Evolutionary conservation across 257 asterid genomes (phyloP), one percentile per base, ranked within the genome.

Genomic region (Misopates orontium): DNA sequence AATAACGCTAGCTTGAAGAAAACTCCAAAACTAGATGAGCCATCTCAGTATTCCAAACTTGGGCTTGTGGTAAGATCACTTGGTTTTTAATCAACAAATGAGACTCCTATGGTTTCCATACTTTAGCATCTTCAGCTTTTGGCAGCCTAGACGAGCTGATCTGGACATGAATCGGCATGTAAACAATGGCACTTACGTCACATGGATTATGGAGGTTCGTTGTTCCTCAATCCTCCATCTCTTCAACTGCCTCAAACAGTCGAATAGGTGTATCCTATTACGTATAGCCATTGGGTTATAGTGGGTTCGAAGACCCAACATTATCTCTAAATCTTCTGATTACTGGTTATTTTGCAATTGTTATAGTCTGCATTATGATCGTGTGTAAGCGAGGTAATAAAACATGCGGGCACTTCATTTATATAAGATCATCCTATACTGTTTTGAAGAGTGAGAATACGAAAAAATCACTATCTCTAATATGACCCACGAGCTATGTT

Each of bases 121-220:
- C 28, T n/a, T 51, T 5, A 52, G 5, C 19, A 15, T 4, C 28
- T 22, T 53, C 25, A 9, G 20, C 49, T 44, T 56, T 49, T 66
- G 56, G 49, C 85, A 85, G 89, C 87, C 94, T 4, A 75, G 84
- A 76, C 72, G 83, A 83, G 83, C 80, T 51, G 93, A 85, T 71
- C 56, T 83, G 74, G 89, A 83, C 77, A 86, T 86, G 94, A 83
- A 86, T 44, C 84, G 73, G 54, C 94, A 86, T 61, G 78, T 86
- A 44, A 83, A 86, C 68, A 77, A 86, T 54, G 89, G 73, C 49
- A 62, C 94, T 8, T 86, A 83, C 77, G 77, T 86, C 39, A 86
- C 81, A 52, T 85, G 93, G 93, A 74, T 81, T 59, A 78, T 85
- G 13, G 93, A 83, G 89, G 89, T 83, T 61, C 11, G 53, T 40